These are phyloP conservation scores for Penicillium sp. DNA, from an alignment of 2,329 filamentous ascomycete species.

Conservation along the genomic window DNA sequence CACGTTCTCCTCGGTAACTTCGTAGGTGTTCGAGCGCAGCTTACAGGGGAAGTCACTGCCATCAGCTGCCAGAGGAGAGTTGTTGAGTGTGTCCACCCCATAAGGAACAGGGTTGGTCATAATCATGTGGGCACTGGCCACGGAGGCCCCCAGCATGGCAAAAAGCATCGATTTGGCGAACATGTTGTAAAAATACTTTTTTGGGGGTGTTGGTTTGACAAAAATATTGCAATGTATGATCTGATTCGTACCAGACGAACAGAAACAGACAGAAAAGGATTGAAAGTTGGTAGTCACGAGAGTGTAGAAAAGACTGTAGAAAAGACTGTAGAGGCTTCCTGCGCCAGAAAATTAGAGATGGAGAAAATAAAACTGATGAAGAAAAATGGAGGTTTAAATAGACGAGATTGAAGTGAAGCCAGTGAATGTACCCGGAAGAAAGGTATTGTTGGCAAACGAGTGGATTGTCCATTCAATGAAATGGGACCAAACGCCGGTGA, in stretches of 20 bases:
- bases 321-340: neutral
- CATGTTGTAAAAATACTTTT: slow-evolving; percentile 24
- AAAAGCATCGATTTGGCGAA: slow-evolving; percentile 30
- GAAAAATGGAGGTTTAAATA: neutral
- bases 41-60: slow-evolving; percentile 86
- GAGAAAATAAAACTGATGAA: neutral
- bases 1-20: slow-evolving; percentile 52
- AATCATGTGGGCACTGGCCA: slow-evolving; percentile 72
- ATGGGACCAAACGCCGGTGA: neutral
- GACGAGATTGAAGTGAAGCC: neutral
- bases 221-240: slow-evolving; percentile 16
- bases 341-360: slow-evolving; percentile 12
- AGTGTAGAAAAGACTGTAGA: neutral
- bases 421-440: neutral
- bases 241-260: slow-evolving; percentile 39
- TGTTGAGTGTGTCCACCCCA: slow-evolving; percentile 51
- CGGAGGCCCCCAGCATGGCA: slow-evolving; percentile 54
- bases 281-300: slow-evolving; percentile 20
- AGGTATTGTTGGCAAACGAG: neutral
- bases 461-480: neutral
- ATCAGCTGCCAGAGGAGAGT: slow-evolving; percentile 61
- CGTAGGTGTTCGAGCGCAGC: slow-evolving; percentile 44
- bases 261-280: slow-evolving; percentile 24
- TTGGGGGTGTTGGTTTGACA: slow-evolving; percentile 16
- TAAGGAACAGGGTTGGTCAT: slow-evolving; percentile 71